Conservation (phyloP, 202 grass and related monocot species). For the Musa balbisiana region DNA sequence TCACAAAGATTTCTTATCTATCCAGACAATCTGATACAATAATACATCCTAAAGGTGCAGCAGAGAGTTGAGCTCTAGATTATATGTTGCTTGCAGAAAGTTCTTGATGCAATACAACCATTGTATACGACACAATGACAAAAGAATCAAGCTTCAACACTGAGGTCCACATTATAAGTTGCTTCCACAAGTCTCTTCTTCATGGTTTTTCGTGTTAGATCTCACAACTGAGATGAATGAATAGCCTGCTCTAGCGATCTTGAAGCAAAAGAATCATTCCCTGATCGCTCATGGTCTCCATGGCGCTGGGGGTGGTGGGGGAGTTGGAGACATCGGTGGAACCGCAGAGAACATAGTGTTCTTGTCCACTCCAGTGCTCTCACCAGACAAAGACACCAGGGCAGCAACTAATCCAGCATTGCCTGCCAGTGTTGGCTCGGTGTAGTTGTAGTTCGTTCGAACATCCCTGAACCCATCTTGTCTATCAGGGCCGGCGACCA, state of each 20-base stretch:
- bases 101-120: too few relatives aligned
- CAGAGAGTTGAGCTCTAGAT: too few relatives aligned
- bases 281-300: conserved; percentile 9
- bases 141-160: too few relatives aligned
- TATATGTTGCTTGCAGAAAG: too few relatives aligned
- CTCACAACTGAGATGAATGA: neutral
- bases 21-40: too few relatives aligned
- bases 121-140: too few relatives aligned
- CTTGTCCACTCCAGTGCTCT: conserved; percentile 10
- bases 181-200: too few relatives aligned
- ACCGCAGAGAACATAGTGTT: conserved; percentile 22
- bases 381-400: conserved; percentile 7
- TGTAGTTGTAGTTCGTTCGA: conserved; percentile 17
- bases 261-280: neutral
- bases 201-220: neutral
- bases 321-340: conserved; percentile 13
- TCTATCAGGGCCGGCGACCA: conserved; percentile 18
- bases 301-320: conserved; percentile 5
- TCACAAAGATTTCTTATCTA: too few relatives aligned
- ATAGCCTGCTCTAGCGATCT: neutral
- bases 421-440: conserved; percentile 13
- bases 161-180: too few relatives aligned
- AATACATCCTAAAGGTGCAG: too few relatives aligned
- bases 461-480: conserved; percentile 13
- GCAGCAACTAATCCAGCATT: conserved; percentile 21